Percentiles rank a stretch among this genome's conserved stretches.
These are phyloP conservation scores for Talaromyces sp. DNA, from an alignment of 2,329 filamentous ascomycete species.

Conservation along the genomic window DNA sequence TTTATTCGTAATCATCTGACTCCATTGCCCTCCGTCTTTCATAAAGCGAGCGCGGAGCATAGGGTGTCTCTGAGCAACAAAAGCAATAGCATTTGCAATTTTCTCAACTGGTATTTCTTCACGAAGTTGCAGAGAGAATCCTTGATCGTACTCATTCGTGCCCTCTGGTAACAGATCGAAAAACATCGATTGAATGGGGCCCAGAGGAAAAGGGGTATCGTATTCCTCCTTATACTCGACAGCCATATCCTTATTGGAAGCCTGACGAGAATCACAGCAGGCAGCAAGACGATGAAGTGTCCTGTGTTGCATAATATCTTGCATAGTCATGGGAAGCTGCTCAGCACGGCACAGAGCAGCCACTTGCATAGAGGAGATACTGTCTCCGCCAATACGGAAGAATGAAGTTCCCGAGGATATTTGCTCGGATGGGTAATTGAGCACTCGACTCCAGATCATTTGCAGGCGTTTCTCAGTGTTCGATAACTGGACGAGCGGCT, in stretches of 20 bases:
- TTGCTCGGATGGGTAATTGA: background rate
- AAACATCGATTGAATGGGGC: background rate
- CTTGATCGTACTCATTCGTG: background rate
- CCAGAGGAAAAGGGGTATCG: background rate
- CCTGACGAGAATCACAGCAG: too few species aligned
- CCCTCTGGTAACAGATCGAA: background rate
- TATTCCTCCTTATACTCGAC: too few species aligned
- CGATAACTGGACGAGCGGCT: background rate
- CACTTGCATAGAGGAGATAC: slow-evolving; percentile 1
- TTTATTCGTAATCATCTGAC: background rate
- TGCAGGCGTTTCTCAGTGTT: background rate
- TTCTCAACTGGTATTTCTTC: background rate
- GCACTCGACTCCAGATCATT: background rate
- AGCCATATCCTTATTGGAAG: too few species aligned
- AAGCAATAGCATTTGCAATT: background rate
- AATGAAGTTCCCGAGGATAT: background rate
- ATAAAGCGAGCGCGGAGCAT: background rate
- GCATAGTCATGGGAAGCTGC: too few species aligned
- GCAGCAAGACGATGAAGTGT: too few species aligned
- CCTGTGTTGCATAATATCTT: too few species aligned
- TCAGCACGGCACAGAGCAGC: background rate
- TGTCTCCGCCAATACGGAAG: background rate
- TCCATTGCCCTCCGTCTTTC: background rate
- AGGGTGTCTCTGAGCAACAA: background rate
- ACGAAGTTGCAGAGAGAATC: background rate